A percentile compares a stretch with the other conserved stretches of the same genome.
Conservation (phyloP, 208 protist genomes). For the Zelonia costaricensis region DNA sequence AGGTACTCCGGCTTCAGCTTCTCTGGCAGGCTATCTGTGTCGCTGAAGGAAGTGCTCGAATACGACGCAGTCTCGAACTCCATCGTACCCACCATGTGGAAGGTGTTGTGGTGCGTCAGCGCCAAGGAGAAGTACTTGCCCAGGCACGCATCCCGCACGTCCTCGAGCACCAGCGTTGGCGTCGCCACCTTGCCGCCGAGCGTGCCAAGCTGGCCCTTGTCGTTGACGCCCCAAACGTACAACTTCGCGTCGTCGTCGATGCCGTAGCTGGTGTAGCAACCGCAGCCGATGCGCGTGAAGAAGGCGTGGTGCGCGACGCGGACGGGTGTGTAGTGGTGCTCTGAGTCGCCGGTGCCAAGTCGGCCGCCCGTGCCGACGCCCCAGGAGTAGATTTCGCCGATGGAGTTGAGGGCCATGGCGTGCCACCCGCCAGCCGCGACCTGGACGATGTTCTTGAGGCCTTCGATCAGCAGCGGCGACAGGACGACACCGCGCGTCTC, state of each 20-base stretch:
- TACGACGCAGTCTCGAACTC: constrained; percentile 46
- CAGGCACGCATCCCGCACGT: constrained; percentile 68
- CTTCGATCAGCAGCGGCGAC: constrained; percentile 50
- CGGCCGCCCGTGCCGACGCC: constrained; percentile 65
- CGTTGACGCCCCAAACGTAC: constrained; percentile 82
- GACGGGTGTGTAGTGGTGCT: constrained; percentile 43
- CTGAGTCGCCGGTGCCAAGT: constrained; percentile 51
- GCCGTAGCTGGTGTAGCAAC: constrained; percentile 68
- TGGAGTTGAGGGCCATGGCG: constrained; percentile 69
- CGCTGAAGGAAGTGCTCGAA: constrained; percentile 46
- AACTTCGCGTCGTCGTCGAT: constrained; percentile 64
- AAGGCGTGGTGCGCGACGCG: constrained; percentile 46
- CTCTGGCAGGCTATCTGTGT: constrained; percentile 56
- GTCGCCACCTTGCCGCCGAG: constrained; percentile 14
- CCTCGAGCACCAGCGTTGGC: constrained; percentile 55
- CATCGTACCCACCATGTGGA: constrained; percentile 60
- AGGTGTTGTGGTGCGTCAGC: constrained; percentile 52
- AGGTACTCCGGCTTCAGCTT: constrained; percentile 34
- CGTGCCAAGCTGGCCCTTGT: constrained; percentile 51
- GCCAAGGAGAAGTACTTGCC: constrained; percentile 69
- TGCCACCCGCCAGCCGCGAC: constrained; percentile 77
- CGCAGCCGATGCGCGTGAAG: constrained; percentile 71
- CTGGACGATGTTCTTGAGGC: constrained; percentile 57
- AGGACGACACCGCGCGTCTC: constrained; percentile 56
- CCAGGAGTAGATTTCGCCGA: constrained; percentile 78